phyloP scores from a whole-genome alignment of 345 rosid genomes.

The Pugionium dolabratum region DNA sequence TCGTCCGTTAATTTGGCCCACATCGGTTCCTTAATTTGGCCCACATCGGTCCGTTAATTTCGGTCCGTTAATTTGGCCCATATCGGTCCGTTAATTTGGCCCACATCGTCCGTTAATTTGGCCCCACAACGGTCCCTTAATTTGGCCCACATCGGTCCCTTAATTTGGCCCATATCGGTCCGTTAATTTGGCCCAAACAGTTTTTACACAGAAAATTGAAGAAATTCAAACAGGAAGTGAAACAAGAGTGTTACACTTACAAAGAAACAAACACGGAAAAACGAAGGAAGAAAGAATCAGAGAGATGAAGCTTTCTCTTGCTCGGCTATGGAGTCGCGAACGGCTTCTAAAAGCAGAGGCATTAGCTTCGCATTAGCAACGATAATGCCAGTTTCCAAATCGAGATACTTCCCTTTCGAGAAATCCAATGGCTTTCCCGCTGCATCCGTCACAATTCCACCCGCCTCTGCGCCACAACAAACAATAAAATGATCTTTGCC shows the following conservation, averaged over 20 bases:
- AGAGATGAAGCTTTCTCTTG: constrained; percentile 59
- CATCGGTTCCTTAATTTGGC: too few species aligned
- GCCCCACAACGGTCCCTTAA: too few species aligned
- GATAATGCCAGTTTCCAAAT: constrained; percentile 69
- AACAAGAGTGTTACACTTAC: background rate
- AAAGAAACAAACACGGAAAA: background rate
- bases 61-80: too few species aligned
- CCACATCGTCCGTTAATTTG: too few species aligned
- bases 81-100: too few species aligned
- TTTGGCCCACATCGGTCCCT: too few species aligned
- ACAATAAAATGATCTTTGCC: background rate
- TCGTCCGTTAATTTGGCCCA: too few species aligned
- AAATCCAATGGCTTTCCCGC: constrained; percentile 79
- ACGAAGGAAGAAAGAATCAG: constrained; percentile 39
- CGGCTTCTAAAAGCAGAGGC: constrained; percentile 82
- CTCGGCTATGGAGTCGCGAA: constrained; percentile 60
- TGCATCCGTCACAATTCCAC: constrained; percentile 73
- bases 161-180: too few species aligned
- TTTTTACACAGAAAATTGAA: too few species aligned
- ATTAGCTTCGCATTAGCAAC: constrained; percentile 76
- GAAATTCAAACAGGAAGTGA: background rate
- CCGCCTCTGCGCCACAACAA: constrained; percentile 63
- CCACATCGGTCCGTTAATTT: too few species aligned
- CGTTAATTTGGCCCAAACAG: too few species aligned
- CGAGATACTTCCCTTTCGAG: constrained; percentile 69